These are phyloP conservation scores for Hemisphaericaspora lyxosophila DNA, from an alignment of 1,139 yeast species.

Conservation along the genomic window DNA sequence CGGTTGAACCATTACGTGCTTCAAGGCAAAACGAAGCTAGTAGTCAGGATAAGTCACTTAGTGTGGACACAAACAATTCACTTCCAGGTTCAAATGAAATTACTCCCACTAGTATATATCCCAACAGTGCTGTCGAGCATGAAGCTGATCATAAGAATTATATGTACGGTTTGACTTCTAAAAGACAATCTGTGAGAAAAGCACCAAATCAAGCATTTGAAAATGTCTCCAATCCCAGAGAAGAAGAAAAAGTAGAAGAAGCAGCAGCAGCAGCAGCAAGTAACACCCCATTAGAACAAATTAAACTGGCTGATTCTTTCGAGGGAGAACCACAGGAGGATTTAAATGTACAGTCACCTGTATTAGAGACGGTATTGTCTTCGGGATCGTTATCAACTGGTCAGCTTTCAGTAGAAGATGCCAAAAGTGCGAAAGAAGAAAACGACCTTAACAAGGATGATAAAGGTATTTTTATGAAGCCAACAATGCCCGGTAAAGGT, in stretches of 20 bases:
- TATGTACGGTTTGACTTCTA: slow-evolving; percentile 26
- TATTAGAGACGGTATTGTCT: slow-evolving; percentile 29
- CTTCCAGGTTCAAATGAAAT: neutral
- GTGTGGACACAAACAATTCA: neutral
- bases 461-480: slow-evolving; percentile 8
- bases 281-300: no score
- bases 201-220: slow-evolving; percentile 24
- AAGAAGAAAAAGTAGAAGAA: slow-evolving; percentile 4
- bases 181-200: slow-evolving; percentile 32
- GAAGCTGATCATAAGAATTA: slow-evolving; percentile 26
- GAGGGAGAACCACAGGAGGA: slow-evolving; percentile 4
- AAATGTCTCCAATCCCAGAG: neutral
- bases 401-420: slow-evolving; percentile 20
- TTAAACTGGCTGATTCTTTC: no score
- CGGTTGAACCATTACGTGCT: slow-evolving; percentile 28
- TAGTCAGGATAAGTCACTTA: no score
- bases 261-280: slow-evolving; percentile 14
- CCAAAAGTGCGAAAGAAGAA: neutral
- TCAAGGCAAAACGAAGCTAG: slow-evolving; percentile 15
- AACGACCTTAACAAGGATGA: slow-evolving; percentile 3
- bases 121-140: slow-evolving; percentile 19
- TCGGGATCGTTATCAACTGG: slow-evolving; percentile 44
- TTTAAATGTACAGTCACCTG: slow-evolving; percentile 9
- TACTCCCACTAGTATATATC: slow-evolving; percentile 3
- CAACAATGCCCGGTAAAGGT: slow-evolving; percentile 1